These are phyloP conservation scores for Lasiosphaeriaceae sp. DNA, from an alignment of 495 filamentous ascomycete species.

Conservation along the genomic window DNA sequence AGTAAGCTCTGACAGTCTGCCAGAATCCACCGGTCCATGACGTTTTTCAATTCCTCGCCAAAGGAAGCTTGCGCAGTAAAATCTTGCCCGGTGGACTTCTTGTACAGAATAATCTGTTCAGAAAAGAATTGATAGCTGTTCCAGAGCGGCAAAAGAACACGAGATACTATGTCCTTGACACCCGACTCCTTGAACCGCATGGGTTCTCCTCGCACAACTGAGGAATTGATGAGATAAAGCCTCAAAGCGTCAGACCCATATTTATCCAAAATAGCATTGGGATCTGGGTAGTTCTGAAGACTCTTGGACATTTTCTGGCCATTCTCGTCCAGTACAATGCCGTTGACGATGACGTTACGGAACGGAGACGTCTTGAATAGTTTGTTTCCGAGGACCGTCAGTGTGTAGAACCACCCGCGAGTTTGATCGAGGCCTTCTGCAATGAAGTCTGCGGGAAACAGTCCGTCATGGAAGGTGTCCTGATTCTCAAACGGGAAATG, in stretches of 20 bases:
- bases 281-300: slow-evolving; percentile 96
- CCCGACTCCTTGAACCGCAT: slow-evolving; percentile 87
- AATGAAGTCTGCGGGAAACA: slow-evolving; percentile 95
- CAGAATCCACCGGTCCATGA: slow-evolving; percentile 96
- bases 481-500: slow-evolving; percentile 96
- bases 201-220: slow-evolving; percentile 89
- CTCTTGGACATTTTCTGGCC: slow-evolving; percentile 99
- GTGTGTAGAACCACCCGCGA: slow-evolving; percentile 95
- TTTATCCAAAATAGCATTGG: slow-evolving; percentile 74
- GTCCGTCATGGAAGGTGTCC: slow-evolving; percentile 64
- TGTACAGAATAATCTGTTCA: slow-evolving; percentile 83
- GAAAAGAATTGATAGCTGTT: slow-evolving; percentile 98
- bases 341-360: slow-evolving; percentile 95
- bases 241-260: slow-evolving; percentile 93
- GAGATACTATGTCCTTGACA: slow-evolving; percentile 93
- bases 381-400: slow-evolving; percentile 85
- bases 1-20: slow-evolving; percentile 90
- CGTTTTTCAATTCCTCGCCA: slow-evolving; percentile 75
- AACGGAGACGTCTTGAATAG: slow-evolving; percentile 92
- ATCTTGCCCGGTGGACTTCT: slow-evolving; percentile 78
- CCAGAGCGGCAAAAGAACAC: slow-evolving; percentile 91
- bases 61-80: slow-evolving; percentile 73
- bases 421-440: slow-evolving; percentile 80
- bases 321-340: slow-evolving; percentile 89
- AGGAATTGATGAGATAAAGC: slow-evolving; percentile 95